Conservation (phyloP, 1,139 yeast genomes). For the Yamadazyma atlantica region DNA sequence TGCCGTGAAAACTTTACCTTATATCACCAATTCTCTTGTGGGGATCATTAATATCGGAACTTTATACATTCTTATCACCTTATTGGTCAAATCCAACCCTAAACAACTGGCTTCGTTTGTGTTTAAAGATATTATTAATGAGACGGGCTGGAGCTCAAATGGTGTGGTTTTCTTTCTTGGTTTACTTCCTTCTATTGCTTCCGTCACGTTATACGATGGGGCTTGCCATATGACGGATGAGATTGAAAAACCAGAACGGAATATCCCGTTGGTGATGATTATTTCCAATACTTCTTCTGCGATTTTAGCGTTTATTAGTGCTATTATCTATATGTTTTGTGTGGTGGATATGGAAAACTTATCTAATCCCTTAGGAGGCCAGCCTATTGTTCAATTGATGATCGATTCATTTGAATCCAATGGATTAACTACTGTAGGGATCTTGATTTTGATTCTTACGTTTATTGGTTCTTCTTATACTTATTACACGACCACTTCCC, state of each 20-base stretch:
- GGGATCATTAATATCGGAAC: slow-evolving; percentile 25
- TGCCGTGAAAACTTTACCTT: slow-evolving; percentile 19
- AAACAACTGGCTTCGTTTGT: slow-evolving; percentile 25
- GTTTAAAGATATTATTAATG: slow-evolving; percentile 23
- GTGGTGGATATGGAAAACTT: slow-evolving; percentile 19
- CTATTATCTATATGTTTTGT: slow-evolving; percentile 28
- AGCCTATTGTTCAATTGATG: slow-evolving; percentile 30
- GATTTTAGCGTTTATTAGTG: slow-evolving; percentile 21
- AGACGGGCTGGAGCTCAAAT: slow-evolving; percentile 28
- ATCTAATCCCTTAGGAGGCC: slow-evolving; percentile 26
- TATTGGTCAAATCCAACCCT: slow-evolving; percentile 23
- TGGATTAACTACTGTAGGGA: slow-evolving; percentile 26
- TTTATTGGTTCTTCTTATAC: slow-evolving; percentile 21
- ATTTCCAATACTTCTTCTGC: slow-evolving; percentile 24
- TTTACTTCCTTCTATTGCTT: slow-evolving; percentile 27
- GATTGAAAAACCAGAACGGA: slow-evolving; percentile 25
- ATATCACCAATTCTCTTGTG: slow-evolving; percentile 19
- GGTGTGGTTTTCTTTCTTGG: slow-evolving; percentile 30
- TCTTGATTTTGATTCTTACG: slow-evolving; percentile 21
- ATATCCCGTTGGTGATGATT: slow-evolving; percentile 29
- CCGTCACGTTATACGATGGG: slow-evolving; percentile 27
- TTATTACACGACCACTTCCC: slow-evolving; percentile 23
- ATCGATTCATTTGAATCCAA: slow-evolving; percentile 24
- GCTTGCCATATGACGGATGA: slow-evolving; percentile 34
- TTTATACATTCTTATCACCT: slow-evolving; percentile 23